Percentiles rank a stretch among this genome's conserved stretches.
These are phyloP conservation scores for Anthoceros angustus DNA, from an alignment of 225 moss, liverwort and hornwort genomes.

Conservation along the genomic window DNA sequence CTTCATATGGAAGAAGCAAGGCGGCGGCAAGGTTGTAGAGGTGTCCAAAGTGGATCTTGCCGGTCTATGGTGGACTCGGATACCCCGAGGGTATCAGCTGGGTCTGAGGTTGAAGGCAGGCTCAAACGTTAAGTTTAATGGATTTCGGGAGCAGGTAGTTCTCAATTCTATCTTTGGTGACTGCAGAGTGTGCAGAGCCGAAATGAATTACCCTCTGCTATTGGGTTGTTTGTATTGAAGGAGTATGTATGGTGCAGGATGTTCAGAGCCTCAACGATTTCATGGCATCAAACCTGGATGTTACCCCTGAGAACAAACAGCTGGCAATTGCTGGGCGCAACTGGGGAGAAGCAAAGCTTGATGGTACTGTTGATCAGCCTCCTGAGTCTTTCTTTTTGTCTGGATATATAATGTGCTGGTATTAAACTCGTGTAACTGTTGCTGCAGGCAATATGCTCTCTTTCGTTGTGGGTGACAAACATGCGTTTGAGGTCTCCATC, in stretches of 20 bases:
- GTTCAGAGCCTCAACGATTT: constrained; percentile 68
- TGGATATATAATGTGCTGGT: neutral
- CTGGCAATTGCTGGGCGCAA: constrained; percentile 92
- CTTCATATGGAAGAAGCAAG: constrained; percentile 80
- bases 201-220: neutral
- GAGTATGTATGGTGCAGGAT: constrained; percentile 24
- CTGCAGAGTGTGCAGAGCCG: neutral
- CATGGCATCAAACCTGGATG: constrained; percentile 56
- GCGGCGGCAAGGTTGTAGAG: constrained; percentile 88
- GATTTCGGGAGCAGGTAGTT: constrained; percentile 57
- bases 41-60: constrained; percentile 62
- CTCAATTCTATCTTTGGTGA: neutral
- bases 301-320: constrained; percentile 69
- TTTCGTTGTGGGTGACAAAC: constrained; percentile 83
- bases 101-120: constrained; percentile 74
- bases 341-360: constrained; percentile 86
- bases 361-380: constrained; percentile 18
- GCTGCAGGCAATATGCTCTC: constrained; percentile 48
- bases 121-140: constrained; percentile 84
- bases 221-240: neutral
- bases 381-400: neutral
- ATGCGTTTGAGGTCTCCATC: constrained; percentile 85
- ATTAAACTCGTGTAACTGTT: neutral
- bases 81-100: constrained; percentile 79
- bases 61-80: constrained; percentile 75